These are phyloP conservation scores for Wickerhamomyces ciferrii DNA, from an alignment of 805 yeast species.

Conservation along the genomic window DNA sequence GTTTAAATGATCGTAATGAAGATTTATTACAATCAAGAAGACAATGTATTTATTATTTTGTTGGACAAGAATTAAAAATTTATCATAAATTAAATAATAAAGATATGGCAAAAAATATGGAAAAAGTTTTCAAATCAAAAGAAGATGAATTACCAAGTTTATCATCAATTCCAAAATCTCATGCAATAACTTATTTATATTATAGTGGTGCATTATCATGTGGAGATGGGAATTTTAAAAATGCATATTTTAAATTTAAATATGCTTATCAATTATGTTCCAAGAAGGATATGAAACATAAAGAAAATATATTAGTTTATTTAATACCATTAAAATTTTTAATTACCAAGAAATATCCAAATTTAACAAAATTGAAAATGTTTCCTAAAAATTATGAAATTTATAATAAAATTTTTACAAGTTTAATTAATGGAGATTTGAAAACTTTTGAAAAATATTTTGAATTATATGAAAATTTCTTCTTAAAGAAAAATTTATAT, in stretches of 20 bases:
- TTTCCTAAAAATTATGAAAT: slow-evolving; percentile 42
- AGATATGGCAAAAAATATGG: slow-evolving; percentile 70
- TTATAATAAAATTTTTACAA: slow-evolving; percentile 22
- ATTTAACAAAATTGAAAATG: slow-evolving; percentile 28
- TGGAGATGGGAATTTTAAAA: slow-evolving; percentile 54
- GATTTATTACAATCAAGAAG: slow-evolving; percentile 44
- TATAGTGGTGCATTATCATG: slow-evolving; percentile 64
- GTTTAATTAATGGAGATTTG: slow-evolving; percentile 50
- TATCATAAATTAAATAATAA: slow-evolving; percentile 62
- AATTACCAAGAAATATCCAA: slow-evolving; percentile 43
- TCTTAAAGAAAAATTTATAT: slow-evolving; percentile 57
- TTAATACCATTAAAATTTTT: slow-evolving; percentile 61
- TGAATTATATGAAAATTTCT: slow-evolving; percentile 37
- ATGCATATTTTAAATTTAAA: slow-evolving; percentile 45
- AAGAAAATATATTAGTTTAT: slow-evolving; percentile 42
- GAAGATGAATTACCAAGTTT: slow-evolving; percentile 47
- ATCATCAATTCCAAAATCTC: slow-evolving; percentile 37
- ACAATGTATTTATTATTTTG: slow-evolving; percentile 62
- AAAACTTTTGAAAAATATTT: slow-evolving; percentile 41
- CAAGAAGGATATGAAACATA: slow-evolving; percentile 13
- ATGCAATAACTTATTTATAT: slow-evolving; percentile 59
- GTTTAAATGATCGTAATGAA: slow-evolving; percentile 74
- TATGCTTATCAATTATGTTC: slow-evolving; percentile 32
- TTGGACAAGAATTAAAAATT: slow-evolving; percentile 61
- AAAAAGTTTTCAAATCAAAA: slow-evolving; percentile 60